Evolutionary conservation across 2,329 filamentous ascomycete species (phyloP).

Genomic region (Cytospora piceae): DNA sequence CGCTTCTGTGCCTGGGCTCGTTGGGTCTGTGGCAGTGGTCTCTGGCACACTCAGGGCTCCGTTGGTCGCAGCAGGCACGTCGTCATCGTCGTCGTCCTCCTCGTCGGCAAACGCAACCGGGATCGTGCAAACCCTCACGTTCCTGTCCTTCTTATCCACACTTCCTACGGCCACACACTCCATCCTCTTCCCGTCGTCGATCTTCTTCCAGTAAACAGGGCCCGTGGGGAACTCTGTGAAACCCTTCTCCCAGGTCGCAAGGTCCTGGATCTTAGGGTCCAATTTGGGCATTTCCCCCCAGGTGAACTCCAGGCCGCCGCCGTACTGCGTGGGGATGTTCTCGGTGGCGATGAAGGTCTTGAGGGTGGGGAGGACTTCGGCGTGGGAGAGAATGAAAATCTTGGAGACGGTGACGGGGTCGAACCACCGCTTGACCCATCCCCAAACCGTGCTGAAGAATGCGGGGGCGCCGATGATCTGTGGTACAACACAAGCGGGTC

Average conservation of each 20-base stretch:
- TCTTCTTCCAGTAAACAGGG: constrained; percentile 61
- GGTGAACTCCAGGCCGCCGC: constrained; percentile 80
- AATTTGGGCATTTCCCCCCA: constrained; percentile 76
- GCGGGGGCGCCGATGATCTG: constrained; percentile 84
- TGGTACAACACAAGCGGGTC: background rate
- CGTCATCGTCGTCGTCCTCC: constrained; percentile 16
- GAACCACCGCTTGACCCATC: constrained; percentile 95
- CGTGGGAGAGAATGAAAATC: constrained; percentile 82
- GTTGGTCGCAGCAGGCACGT: constrained; percentile 20
- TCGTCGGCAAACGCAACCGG: constrained; percentile 39
- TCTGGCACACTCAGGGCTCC: constrained; percentile 26
- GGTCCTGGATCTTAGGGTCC: constrained; percentile 62
- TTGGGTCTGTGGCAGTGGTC: constrained; percentile 6
- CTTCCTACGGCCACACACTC: constrained; percentile 59
- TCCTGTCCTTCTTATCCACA: constrained; percentile 48
- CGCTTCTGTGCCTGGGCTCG: constrained; percentile 16
- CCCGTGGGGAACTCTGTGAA: constrained; percentile 58
- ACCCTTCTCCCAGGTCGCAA: constrained; percentile 57
- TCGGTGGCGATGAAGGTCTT: constrained; percentile 78
- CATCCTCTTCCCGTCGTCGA: constrained; percentile 49
- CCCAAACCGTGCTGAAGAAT: constrained; percentile 93
- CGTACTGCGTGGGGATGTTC: constrained; percentile 89
- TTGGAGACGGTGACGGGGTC: constrained; percentile 93
- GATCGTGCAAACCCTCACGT: constrained; percentile 56
- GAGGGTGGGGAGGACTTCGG: constrained; percentile 77